Conservation (phyloP, 768 basidiomycete genomes). For the Rhodotorula kratochvilovae region DNA sequence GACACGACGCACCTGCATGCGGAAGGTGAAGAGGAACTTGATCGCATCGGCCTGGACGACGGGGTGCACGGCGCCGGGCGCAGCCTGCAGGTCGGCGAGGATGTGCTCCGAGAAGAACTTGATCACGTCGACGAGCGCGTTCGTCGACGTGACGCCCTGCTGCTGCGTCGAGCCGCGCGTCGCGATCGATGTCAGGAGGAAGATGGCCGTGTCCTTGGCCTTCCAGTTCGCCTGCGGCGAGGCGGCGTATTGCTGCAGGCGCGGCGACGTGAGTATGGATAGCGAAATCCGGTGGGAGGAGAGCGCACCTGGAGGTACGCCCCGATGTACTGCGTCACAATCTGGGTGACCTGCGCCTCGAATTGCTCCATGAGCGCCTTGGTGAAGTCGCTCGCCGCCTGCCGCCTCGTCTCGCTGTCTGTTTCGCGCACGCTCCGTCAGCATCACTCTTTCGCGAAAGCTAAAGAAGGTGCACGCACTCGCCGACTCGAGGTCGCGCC, state of each 20-base stretch:
- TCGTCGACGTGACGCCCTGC: slow-evolving; percentile 91
- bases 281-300: no score
- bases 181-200: slow-evolving; percentile 87
- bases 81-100: slow-evolving; percentile 74
- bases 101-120: slow-evolving; percentile 92
- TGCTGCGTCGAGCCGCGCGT: slow-evolving; percentile 76
- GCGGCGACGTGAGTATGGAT: background rate
- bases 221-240: slow-evolving; percentile 67
- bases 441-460: slow-evolving; percentile 43
- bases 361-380: slow-evolving; percentile 76
- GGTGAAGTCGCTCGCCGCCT: slow-evolving; percentile 92
- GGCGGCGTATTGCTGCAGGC: slow-evolving; percentile 55
- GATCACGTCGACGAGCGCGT: slow-evolving; percentile 85
- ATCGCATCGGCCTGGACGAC: slow-evolving; percentile 95
- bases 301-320: slow-evolving; percentile 57
- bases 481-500: slow-evolving; percentile 69
- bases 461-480: slow-evolving; percentile 50
- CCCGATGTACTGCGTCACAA: slow-evolving; percentile 78
- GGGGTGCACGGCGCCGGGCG: slow-evolving; percentile 61
- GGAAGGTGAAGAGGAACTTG: slow-evolving; percentile 86
- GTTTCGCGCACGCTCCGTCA: slow-evolving; percentile 38
- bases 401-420: slow-evolving; percentile 78
- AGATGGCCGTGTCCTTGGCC: slow-evolving; percentile 88
- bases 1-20: slow-evolving; percentile 68
- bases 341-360: slow-evolving; percentile 78